Percentiles rank a stretch among this genome's conserved stretches.
These are phyloP conservation scores for Leishmania guyanensis DNA, from an alignment of 208 protist species.

Conservation along the genomic window DNA sequence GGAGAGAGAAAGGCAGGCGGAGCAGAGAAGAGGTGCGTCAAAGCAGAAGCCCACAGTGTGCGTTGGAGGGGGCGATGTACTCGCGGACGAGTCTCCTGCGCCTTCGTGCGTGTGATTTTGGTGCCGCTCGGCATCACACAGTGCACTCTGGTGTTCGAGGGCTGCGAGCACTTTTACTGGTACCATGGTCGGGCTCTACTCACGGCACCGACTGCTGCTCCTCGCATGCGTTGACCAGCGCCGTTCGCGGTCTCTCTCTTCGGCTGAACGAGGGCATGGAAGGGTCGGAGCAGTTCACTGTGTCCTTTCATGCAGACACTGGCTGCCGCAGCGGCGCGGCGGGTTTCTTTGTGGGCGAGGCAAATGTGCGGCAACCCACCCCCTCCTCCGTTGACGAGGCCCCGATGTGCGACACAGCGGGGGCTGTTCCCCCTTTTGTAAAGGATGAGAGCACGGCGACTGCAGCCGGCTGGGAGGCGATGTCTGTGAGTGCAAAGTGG, in stretches of 20 bases:
- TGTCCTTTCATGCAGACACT: not conserved
- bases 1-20: not conserved
- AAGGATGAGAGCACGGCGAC: not conserved
- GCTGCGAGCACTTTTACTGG: not conserved
- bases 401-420: not conserved
- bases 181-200: not conserved
- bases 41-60: not conserved
- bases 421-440: not conserved
- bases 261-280: not conserved
- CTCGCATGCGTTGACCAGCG: not conserved
- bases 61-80: conserved; percentile 5
- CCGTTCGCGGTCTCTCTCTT: not conserved
- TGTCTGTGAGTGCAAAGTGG: not conserved
- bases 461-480: not conserved
- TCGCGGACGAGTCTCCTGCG: conserved; percentile 1
- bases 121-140: conserved; percentile 2
- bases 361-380: not conserved
- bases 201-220: not conserved
- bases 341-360: not conserved
- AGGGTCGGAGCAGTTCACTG: not conserved
- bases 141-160: not conserved
- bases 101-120: not conserved
- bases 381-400: not conserved
- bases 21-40: not conserved
- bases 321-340: not conserved